Percentiles rank a stretch among this genome's conserved stretches.
Conservation (phyloP, 2,329 filamentous ascomycete genomes). For the Ustulina deusta region DNA sequence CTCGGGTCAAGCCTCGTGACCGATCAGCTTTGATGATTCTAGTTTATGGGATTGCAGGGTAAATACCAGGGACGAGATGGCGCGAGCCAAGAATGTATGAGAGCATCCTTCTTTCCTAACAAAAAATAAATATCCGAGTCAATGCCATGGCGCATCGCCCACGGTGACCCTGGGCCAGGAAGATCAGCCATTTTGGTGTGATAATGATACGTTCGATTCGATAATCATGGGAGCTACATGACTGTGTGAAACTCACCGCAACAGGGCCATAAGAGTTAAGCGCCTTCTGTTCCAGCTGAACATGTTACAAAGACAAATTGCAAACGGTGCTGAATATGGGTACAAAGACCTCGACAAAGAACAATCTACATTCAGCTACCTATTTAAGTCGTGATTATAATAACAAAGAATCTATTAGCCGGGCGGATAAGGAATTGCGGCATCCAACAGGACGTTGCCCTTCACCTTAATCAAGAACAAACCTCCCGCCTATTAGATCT, state of each 20-base stretch:
- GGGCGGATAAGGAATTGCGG: background rate
- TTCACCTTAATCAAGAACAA: constrained; percentile 39
- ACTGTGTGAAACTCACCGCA: background rate
- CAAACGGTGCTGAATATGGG: background rate
- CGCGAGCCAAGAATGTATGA: constrained; percentile 15
- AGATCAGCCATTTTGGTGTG: background rate
- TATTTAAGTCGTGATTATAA: background rate
- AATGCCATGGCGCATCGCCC: constrained; percentile 6
- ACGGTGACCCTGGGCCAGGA: background rate
- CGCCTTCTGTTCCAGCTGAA: background rate
- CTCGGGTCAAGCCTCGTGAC: constrained; percentile 1
- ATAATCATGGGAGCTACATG: too few relatives aligned
- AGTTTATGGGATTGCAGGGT: background rate
- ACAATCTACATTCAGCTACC: too few relatives aligned
- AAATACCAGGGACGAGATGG: background rate
- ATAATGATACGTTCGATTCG: background rate
- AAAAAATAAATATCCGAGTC: background rate
- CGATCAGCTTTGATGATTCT: background rate
- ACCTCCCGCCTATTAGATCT: constrained; percentile 54
- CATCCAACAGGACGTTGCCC: too few relatives aligned
- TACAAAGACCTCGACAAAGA: background rate
- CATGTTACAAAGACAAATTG: background rate
- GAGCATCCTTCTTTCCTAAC: background rate
- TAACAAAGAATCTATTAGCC: background rate
- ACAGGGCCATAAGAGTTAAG: background rate